These are phyloP conservation scores for Picea mariana DNA, from an alignment of 83 land plant genomes.

Conservation along the genomic window DNA sequence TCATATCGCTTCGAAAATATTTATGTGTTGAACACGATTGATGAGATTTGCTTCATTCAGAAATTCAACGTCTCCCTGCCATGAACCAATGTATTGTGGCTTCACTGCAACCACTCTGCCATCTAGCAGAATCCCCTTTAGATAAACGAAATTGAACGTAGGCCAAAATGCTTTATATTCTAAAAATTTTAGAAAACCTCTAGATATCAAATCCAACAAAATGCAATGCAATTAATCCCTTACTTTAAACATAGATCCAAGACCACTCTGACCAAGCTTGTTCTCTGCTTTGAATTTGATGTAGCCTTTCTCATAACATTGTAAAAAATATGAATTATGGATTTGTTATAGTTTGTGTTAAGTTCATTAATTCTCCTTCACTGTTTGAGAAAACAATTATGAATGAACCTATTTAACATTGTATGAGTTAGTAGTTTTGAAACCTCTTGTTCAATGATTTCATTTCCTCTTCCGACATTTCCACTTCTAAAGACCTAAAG, in stretches of 20 bases:
- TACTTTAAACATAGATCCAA: constrained; percentile 18
- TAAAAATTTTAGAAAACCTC: not conserved
- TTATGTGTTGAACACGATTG: constrained; percentile 22
- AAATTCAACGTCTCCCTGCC: constrained; percentile 2
- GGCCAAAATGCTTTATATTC: not conserved
- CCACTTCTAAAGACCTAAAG: no score
- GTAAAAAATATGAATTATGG: not conserved
- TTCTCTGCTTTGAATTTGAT: not conserved
- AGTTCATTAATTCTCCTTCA: no score
- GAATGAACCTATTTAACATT: no score
- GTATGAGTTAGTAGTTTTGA: no score
- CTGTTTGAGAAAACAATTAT: no score
- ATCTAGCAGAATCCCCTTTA: constrained; percentile 30
- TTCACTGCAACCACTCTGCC: constrained; percentile 41
- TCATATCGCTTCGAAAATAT: constrained; percentile 33
- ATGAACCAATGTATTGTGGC: constrained; percentile 10
- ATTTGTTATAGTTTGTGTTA: no score
- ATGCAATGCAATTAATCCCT: not conserved
- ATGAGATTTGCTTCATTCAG: no score
- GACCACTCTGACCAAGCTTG: constrained; percentile 14
- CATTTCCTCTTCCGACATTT: no score
- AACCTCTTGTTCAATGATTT: no score
- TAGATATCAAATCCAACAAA: not conserved
- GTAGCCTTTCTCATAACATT: constrained; percentile 1
- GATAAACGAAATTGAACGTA: not conserved